phyloP scores from a whole-genome alignment of 768 basidiomycete genomes.

The Gloeophyllum trabeum region DNA sequence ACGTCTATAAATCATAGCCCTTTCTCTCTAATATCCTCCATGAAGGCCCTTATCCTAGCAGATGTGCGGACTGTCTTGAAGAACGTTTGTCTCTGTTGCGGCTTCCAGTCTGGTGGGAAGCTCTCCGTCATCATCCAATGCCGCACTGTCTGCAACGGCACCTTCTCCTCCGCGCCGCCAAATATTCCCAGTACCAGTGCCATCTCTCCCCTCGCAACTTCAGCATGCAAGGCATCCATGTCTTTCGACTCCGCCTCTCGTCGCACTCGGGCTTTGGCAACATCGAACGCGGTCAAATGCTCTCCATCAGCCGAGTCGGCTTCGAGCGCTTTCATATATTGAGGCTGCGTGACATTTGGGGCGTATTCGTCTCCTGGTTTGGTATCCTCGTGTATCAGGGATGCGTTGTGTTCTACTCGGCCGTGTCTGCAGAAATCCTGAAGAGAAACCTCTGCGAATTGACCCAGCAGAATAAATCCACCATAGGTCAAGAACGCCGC shows the following conservation, averaged over 20 bases:
- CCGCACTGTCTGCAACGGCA: not conserved
- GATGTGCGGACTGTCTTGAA: not conserved
- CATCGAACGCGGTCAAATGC: not conserved
- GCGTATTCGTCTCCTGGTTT: not conserved
- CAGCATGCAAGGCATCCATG: conserved; percentile 4
- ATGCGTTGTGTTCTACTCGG: conserved; percentile 8
- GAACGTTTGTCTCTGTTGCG: not conserved
- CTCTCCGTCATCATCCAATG: conserved; percentile 6
- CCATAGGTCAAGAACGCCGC: conserved; percentile 7
- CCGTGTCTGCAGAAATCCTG: conserved; percentile 6
- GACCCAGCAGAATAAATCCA: conserved; percentile 2
- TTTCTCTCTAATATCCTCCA: not conserved
- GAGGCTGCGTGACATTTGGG: not conserved
- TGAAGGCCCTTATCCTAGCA: not conserved
- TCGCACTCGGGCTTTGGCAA: conserved; percentile 2
- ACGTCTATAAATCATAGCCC: too few relatives aligned
- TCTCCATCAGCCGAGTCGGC: not conserved
- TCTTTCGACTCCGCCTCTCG: not conserved
- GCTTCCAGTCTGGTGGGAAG: conserved; percentile 7
- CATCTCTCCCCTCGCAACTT: conserved; percentile 8
- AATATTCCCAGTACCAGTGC: conserved; percentile 8
- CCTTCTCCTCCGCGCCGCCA: not conserved
- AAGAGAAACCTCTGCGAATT: conserved; percentile 2
- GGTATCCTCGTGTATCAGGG: conserved; percentile 8
- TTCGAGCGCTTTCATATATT: not conserved